phyloP scores from a whole-genome alignment of 1,284 basidiomycete genomes.

The Golubevia pallescens region DNA sequence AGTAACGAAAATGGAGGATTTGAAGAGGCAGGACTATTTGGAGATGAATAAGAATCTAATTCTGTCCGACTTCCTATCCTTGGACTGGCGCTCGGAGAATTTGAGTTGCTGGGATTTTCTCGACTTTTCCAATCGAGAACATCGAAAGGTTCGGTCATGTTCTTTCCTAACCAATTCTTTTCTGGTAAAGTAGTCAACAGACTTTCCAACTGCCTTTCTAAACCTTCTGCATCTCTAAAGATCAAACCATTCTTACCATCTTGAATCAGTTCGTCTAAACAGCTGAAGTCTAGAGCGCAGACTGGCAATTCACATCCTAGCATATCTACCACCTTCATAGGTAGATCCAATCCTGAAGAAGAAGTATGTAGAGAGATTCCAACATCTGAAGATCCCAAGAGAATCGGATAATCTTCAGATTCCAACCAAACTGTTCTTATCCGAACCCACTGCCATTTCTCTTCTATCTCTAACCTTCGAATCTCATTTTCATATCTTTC shows the following conservation, averaged over 20 bases:
- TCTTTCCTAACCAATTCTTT: neutral
- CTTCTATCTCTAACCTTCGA: slow-evolving; percentile 69
- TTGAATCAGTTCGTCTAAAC: slow-evolving; percentile 84
- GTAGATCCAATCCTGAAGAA: slow-evolving; percentile 87
- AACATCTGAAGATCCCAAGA: slow-evolving; percentile 82
- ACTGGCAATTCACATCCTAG: slow-evolving; percentile 94
- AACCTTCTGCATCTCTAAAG: slow-evolving; percentile 75
- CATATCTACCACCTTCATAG: slow-evolving; percentile 99
- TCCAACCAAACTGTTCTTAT: slow-evolving; percentile 70
- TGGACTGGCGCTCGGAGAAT: neutral
- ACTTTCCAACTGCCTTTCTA: slow-evolving; percentile 74
- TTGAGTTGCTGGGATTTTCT: neutral
- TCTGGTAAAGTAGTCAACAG: slow-evolving; percentile 15
- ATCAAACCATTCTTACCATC: slow-evolving; percentile 81
- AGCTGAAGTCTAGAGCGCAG: slow-evolving; percentile 87
- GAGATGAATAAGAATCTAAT: neutral
- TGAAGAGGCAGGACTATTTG: slow-evolving; percentile 6
- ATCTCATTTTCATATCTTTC: slow-evolving; percentile 75
- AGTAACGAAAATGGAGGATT: slow-evolving; percentile 26
- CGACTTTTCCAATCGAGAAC: slow-evolving; percentile 3
- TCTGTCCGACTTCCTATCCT: neutral
- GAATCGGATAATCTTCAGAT: slow-evolving; percentile 19
- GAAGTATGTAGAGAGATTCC: slow-evolving; percentile 90
- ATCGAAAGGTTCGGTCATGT: neutral
- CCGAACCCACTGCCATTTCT: slow-evolving; percentile 79